Base-by-base conservation (phyloP, 495 filamentous ascomycete genomes). In the Penicillium fimorum region DNA sequence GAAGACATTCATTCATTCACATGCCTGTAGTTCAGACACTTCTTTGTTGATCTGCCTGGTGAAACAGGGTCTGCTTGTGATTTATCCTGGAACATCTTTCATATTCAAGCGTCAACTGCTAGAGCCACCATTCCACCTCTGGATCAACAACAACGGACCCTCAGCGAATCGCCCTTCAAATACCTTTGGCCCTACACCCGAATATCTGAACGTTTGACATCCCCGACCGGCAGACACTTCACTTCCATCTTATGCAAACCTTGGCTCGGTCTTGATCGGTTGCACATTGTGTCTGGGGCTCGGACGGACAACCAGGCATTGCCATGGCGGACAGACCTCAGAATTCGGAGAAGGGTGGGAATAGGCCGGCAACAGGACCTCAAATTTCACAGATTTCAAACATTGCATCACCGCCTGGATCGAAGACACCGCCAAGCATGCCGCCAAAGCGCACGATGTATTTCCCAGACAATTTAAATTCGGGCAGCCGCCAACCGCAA, bases 351-450 rank as follows among this genome's bases (percentile, higher is more conserved):
- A 40, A 61, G 46, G 58, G 40, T 41, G 51, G 53, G 50, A 61
- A 43, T 37, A 58, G 50, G 17, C 43, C 53, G 25, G 24, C 53
- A 25, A 51, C 63, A 18, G 49, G 56, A 46, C 41, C 25, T 13
- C 49, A 37, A 35, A 35, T 33, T 10, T 54, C 63, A 17, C 60
- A 66, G 41, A 64, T 63, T 2, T 63, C 66, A 33, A 73, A 67
- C 53, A 65, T 77, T 37, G 65, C 62, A 35, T 74, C 76, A 32
- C 74, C 75, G 29, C 75, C 75, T 11, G 73, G 70, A 7, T 76
- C 76, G 3, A 74, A 72, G 43, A 79, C 76, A 37, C 76, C 76
- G 12, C 76, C 76, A 38, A 76, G 68, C 47, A 69, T 71, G 65
- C 71, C 75, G 8, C 50, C 64, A 1, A 78, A 76, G 59, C 70